phyloP scores from a whole-genome alignment of 2,329 filamentous ascomycete species.

The Zalaria sp. region DNA sequence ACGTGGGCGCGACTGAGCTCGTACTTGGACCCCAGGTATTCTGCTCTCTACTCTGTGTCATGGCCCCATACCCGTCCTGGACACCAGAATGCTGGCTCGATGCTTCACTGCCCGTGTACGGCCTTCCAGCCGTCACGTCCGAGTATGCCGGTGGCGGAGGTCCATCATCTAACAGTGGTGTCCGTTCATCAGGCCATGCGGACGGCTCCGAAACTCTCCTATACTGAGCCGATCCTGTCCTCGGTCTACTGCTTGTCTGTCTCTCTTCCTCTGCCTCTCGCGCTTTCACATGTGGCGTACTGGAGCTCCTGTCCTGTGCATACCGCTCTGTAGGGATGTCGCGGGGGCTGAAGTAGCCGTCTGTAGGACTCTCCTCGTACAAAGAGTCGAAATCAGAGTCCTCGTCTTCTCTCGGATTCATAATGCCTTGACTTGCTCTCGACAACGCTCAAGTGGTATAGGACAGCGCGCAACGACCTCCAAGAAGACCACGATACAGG shows the following conservation, averaged over 20 bases:
- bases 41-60: no score
- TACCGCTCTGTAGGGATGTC: background rate
- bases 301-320: no score
- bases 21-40: no score
- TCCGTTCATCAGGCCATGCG: background rate
- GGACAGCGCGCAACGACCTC: background rate
- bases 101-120: background rate
- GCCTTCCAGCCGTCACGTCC: conserved; percentile 1
- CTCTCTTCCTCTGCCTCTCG: background rate
- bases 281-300: background rate
- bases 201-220: background rate
- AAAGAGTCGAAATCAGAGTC: background rate
- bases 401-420: background rate
- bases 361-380: background rate
- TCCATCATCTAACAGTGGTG: conserved; percentile 2
- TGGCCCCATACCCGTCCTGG: no score
- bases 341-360: background rate
- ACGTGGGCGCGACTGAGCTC: no score
- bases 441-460: background rate
- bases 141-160: conserved; percentile 5
- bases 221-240: background rate
- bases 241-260: background rate
- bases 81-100: no score
- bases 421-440: background rate
- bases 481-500: background rate